These are phyloP conservation scores for Trichoderma endophyticum DNA, from an alignment of 2,329 filamentous ascomycete genomes.

Conservation along the genomic window DNA sequence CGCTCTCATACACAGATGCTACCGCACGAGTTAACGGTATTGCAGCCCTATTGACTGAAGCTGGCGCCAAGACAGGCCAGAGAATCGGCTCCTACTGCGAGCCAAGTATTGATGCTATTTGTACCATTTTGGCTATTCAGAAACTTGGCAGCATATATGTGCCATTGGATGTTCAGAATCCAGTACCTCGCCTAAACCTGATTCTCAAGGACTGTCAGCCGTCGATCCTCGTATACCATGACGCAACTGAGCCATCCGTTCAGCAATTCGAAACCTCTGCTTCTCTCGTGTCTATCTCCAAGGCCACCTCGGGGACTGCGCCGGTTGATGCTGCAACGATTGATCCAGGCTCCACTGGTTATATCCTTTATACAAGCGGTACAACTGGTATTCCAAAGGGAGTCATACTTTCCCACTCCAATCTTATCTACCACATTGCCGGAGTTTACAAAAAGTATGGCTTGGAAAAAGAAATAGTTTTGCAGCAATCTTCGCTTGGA, in stretches of 20 bases:
- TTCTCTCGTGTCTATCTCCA: background rate
- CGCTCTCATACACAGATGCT: background rate
- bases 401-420: background rate
- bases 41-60: background rate
- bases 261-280: background rate
- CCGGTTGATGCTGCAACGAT: background rate
- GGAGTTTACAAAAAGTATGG: background rate
- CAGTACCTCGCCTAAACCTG: background rate
- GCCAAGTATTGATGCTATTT: slow-evolving; percentile 34
- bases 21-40: background rate
- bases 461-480: slow-evolving; percentile 20
- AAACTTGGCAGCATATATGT: slow-evolving; percentile 38
- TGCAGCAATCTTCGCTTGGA: slow-evolving; percentile 39
- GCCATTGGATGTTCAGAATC: slow-evolving; percentile 37
- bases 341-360: background rate
- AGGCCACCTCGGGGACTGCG: background rate
- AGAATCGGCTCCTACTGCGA: slow-evolving; percentile 20
- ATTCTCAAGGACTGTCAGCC: background rate
- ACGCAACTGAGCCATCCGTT: background rate
- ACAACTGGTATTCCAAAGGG: background rate
- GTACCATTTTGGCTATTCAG: slow-evolving; percentile 40
- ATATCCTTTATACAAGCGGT: background rate
- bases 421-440: background rate
- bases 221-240: background rate
- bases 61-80: background rate